These are phyloP conservation scores for Ceratocystis alfenasii DNA, from an alignment of 2,329 filamentous ascomycete species.

Conservation along the genomic window DNA sequence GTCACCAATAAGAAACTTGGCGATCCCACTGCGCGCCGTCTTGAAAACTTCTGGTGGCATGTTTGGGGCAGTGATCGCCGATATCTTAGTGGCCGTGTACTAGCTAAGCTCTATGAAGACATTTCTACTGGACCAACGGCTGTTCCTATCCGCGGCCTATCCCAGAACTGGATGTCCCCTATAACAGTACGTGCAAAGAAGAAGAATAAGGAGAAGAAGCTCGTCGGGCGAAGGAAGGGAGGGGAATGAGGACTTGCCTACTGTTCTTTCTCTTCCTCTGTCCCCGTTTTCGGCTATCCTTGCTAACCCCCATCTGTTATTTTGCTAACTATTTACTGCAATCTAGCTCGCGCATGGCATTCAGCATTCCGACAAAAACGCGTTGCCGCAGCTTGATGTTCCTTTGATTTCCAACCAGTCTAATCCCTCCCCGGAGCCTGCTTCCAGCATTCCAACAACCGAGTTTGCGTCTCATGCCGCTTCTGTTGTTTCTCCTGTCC, in stretches of 20 bases:
- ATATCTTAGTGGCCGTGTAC: constrained; percentile 39
- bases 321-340: too few relatives aligned
- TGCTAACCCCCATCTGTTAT: not conserved
- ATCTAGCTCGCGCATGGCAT: not conserved
- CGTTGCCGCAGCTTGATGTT: constrained; percentile 9
- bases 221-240: too few relatives aligned
- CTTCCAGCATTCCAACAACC: constrained; percentile 16
- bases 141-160: constrained; percentile 43
- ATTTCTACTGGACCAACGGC: constrained; percentile 48
- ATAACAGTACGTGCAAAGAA: constrained; percentile 28
- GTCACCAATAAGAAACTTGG: constrained; percentile 46
- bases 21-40: constrained; percentile 49
- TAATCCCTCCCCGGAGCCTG: not conserved
- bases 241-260: too few relatives aligned
- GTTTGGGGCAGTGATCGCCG: constrained; percentile 49
- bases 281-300: constrained; percentile 1
- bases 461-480: not conserved
- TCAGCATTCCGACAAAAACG: constrained; percentile 15
- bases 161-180: constrained; percentile 41
- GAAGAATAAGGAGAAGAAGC: not conserved
- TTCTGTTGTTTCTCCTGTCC: constrained; percentile 5
- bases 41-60: constrained; percentile 57
- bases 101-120: constrained; percentile 45
- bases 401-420: not conserved
- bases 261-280: not conserved